Percentiles rank a stretch among this genome's conserved stretches.
phyloP scores from a whole-genome alignment of 495 filamentous ascomycete genomes.

The Hypoxylon intermedium region DNA sequence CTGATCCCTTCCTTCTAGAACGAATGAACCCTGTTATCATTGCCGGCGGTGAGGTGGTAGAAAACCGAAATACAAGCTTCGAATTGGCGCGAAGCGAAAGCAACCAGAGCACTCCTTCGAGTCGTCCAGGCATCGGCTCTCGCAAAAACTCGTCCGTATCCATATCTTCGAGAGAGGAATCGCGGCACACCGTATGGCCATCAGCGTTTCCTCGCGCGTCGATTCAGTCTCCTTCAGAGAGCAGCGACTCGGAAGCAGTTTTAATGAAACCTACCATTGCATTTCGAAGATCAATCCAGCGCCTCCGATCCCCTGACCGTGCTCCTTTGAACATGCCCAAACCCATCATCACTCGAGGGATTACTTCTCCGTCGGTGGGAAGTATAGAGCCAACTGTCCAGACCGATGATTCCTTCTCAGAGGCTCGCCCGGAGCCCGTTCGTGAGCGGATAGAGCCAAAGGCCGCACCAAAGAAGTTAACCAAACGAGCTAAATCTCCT shows the following conservation, averaged over 20 bases:
- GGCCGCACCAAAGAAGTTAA: constrained; percentile 55
- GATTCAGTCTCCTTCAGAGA: constrained; percentile 53
- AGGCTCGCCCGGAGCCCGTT: constrained; percentile 34
- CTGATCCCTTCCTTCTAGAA: constrained; percentile 67
- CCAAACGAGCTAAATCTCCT: constrained; percentile 65
- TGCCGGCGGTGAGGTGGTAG: constrained; percentile 71
- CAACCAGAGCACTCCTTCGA: constrained; percentile 61
- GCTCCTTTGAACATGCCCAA: constrained; percentile 50
- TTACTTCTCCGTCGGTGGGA: constrained; percentile 52
- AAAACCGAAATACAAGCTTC: constrained; percentile 62
- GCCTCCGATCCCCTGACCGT: constrained; percentile 50
- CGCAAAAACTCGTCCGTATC: constrained; percentile 51
- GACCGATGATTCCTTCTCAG: constrained; percentile 57
- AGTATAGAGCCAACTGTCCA: constrained; percentile 60
- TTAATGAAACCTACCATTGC: constrained; percentile 56
- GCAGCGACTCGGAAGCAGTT: constrained; percentile 57
- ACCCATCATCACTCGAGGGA: constrained; percentile 49
- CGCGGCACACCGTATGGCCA: constrained; percentile 58
- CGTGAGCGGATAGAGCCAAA: constrained; percentile 24
- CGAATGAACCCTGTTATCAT: constrained; percentile 89
- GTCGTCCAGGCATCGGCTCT: constrained; percentile 61
- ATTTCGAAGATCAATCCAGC: constrained; percentile 59
- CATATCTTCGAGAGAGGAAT: constrained; percentile 47
- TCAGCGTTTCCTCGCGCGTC: constrained; percentile 55
- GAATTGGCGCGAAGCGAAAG: constrained; percentile 68